phyloP scores from a whole-genome alignment of 164 flowering plant species.

The Tetracentron sinense region DNA sequence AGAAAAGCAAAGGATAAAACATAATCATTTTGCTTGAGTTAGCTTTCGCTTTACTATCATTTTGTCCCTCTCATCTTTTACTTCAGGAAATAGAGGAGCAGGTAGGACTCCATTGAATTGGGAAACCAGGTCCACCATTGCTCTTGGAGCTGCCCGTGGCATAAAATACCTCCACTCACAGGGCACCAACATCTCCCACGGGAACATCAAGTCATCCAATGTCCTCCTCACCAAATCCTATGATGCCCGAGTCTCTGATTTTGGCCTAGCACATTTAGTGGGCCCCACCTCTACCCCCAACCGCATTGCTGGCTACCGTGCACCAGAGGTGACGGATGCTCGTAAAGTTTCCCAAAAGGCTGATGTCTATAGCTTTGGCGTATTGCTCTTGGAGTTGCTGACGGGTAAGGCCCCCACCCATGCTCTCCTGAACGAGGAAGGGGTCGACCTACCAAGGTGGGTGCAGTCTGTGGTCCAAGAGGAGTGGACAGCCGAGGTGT shows the following conservation, averaged over 20 bases:
- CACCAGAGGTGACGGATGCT: constrained; percentile 83
- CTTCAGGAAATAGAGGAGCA: constrained; percentile 70
- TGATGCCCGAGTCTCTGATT: constrained; percentile 67
- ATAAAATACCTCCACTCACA: constrained; percentile 63
- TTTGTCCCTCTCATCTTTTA: neutral
- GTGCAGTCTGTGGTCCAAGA: constrained; percentile 77
- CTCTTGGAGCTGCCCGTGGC: constrained; percentile 80
- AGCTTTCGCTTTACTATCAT: neutral
- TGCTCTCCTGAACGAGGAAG: constrained; percentile 65
- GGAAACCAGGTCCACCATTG: constrained; percentile 60
- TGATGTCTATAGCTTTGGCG: constrained; percentile 88
- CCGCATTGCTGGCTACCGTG: constrained; percentile 69
- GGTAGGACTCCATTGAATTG: constrained; percentile 74
- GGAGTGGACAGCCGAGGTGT: constrained; percentile 90
- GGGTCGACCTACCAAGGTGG: constrained; percentile 90
- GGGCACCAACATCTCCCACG: constrained; percentile 54
- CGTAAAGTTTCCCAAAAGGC: constrained; percentile 76
- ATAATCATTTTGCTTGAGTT: no score
- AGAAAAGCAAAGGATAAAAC: no score
- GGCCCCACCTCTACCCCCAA: constrained; percentile 59
- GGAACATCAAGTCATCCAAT: constrained; percentile 80
- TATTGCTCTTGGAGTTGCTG: constrained; percentile 74
- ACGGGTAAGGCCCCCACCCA: constrained; percentile 85
- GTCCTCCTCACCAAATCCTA: constrained; percentile 61
- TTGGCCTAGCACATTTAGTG: constrained; percentile 69